Conservation (phyloP, 257 asterid genomes). For the Ajuga chamaepitys region DNA sequence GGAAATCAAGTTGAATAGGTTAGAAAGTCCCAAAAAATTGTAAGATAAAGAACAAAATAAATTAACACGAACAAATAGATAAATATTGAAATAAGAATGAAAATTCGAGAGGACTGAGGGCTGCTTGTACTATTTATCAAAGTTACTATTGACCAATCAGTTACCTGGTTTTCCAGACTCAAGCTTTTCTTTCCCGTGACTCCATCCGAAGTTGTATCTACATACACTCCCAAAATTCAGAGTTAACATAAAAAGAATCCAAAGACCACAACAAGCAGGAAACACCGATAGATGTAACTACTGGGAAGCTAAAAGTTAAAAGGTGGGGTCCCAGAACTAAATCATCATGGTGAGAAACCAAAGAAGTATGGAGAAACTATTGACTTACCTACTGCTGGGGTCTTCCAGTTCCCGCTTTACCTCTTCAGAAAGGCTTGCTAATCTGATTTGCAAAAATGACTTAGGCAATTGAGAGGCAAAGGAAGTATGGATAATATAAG, state of each 20-base stretch:
- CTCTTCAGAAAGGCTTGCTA: constrained; percentile 68
- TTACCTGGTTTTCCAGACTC: constrained; percentile 91
- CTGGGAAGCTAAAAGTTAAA: background rate
- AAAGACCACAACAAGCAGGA: background rate
- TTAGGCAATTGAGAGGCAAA: constrained; percentile 12
- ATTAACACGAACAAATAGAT: background rate
- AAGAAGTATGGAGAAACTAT: background rate
- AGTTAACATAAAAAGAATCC: constrained; percentile 4
- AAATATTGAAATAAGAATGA: background rate
- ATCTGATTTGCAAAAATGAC: constrained; percentile 38
- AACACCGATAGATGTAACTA: background rate
- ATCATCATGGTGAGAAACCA: background rate
- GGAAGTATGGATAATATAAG: constrained; percentile 1
- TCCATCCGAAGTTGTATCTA: constrained; percentile 96
- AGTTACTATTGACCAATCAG: background rate
- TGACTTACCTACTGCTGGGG: constrained; percentile 65
- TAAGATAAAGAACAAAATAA: background rate
- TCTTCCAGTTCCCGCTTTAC: constrained; percentile 63
- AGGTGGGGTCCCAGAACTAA: background rate
- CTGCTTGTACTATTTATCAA: background rate
- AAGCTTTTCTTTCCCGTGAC: constrained; percentile 95
- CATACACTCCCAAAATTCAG: constrained; percentile 14
- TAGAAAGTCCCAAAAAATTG: background rate
- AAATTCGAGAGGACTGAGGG: background rate
- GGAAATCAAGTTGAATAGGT: constrained; percentile 6